A percentile compares a stretch with the other conserved stretches of the same genome.
phyloP scores from a whole-genome alignment of 345 rosid genomes.

The Eutrema heterophyllum region DNA sequence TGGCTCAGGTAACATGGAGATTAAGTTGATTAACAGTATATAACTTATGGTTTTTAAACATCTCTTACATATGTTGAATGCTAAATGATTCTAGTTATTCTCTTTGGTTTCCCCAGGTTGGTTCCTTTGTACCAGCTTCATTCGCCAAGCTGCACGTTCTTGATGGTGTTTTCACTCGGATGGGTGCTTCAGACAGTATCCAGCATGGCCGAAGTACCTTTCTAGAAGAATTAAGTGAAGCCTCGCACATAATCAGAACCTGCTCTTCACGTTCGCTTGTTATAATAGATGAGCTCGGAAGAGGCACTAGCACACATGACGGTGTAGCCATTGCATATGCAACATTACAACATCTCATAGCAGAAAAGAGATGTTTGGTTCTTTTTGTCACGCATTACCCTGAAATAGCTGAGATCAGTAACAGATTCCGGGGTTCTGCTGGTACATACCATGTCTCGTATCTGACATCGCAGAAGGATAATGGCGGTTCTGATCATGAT shows the following conservation, averaged over 20 bases:
- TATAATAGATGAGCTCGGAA: slow-evolving; percentile 89
- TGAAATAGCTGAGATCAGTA: slow-evolving; percentile 58
- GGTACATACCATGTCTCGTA: slow-evolving; percentile 87
- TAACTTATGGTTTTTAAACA: not conserved
- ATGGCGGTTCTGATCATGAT: slow-evolving; percentile 37
- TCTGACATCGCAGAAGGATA: slow-evolving; percentile 46
- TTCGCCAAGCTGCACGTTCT: slow-evolving; percentile 70
- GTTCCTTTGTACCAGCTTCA: slow-evolving; percentile 93
- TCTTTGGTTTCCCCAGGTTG: slow-evolving; percentile 50
- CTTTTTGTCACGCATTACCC: slow-evolving; percentile 98
- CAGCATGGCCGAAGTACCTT: slow-evolving; percentile 93
- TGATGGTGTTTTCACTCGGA: slow-evolving; percentile 82
- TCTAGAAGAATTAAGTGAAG: slow-evolving; percentile 88
- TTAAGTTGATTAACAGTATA: not conserved
- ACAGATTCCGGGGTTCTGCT: slow-evolving; percentile 47
- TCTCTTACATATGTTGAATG: not conserved
- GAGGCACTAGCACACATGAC: slow-evolving; percentile 96
- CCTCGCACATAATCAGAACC: slow-evolving; percentile 61
- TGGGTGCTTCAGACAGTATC: slow-evolving; percentile 96
- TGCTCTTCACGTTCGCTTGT: slow-evolving; percentile 74
- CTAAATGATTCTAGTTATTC: not conserved
- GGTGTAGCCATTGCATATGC: slow-evolving; percentile 96
- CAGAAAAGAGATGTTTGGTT: slow-evolving; percentile 64
- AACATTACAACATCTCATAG: slow-evolving; percentile 65
- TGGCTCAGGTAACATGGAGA: slow-evolving; percentile 79